Conservation (phyloP, 352 stramenopile genomes). For the Elongisporangium prolatum region DNA sequence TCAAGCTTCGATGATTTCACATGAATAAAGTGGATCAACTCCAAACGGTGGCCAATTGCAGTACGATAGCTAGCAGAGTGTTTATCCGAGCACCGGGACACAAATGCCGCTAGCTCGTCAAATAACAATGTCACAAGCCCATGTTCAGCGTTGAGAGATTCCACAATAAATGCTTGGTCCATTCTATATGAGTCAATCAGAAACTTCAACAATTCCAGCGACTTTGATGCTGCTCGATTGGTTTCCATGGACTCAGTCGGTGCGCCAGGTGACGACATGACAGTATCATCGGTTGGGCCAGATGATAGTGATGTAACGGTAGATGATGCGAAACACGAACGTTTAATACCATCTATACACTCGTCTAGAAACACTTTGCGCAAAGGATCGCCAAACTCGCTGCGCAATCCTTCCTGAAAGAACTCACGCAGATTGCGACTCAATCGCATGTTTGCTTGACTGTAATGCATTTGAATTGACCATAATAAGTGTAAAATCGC, state of each 20-base stretch:
- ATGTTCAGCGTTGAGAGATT: constrained; percentile 71
- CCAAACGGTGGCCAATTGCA: constrained; percentile 75
- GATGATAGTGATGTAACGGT: constrained; percentile 3
- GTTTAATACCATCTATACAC: constrained; percentile 76
- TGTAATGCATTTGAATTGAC: constrained; percentile 79
- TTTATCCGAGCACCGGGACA: constrained; percentile 47
- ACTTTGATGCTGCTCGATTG: constrained; percentile 52
- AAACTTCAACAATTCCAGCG: constrained; percentile 81
- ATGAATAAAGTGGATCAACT: constrained; percentile 86
- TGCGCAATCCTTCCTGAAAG: constrained; percentile 76
- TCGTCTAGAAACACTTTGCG: constrained; percentile 69
- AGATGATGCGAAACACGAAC: constrained; percentile 43
- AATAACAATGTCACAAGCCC: constrained; percentile 73
- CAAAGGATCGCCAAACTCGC: constrained; percentile 58
- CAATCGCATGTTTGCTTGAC: constrained; percentile 47
- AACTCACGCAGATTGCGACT: constrained; percentile 71
- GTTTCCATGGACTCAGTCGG: constrained; percentile 21
- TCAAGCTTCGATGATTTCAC: constrained; percentile 74
- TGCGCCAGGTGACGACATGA: constrained; percentile 10
- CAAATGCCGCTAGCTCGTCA: constrained; percentile 81
- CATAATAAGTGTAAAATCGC: constrained; percentile 72
- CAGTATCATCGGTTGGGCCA: constrained; percentile 10
- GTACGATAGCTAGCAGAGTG: constrained; percentile 51
- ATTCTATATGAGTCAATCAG: constrained; percentile 81
- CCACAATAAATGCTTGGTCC: constrained; percentile 60